Evolutionary conservation across 2,329 filamentous ascomycete genomes (phyloP), one percentile per base, ranked within the genome.

Genomic region (Parascedosporium putredinis): DNA sequence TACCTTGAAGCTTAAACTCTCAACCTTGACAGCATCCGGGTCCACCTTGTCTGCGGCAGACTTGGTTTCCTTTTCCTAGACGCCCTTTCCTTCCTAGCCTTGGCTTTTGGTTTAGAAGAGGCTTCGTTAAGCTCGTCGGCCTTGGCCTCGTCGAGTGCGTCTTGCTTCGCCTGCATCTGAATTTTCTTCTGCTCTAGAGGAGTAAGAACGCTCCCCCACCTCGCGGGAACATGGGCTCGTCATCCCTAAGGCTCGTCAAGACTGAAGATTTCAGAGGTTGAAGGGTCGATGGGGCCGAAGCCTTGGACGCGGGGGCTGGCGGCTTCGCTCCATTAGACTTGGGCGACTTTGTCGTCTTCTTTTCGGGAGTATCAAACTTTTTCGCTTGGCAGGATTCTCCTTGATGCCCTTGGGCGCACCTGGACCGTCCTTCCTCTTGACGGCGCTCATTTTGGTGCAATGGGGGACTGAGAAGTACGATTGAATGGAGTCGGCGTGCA

Each of bases 111-210:
- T 29, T 36, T 47, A 12, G 27, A 12, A 24, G 67, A 62, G 40
- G 69, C 67, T 51, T 75, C 73, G 47, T 71, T 68, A 45, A 78
- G 79, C 57, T 84, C 77, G 58, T 94, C 27, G 27, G 6, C 84
- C 67, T 94, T 12, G 27, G 6, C 84, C 67, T 97, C 93, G 62
- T 91, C 93, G 34, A 94, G 72, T 36, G 90, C 93, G 72, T 98
- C 93, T 58, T 85, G 83, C 62, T 86, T 93, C 43, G 93, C 93
- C 67, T 97, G 86, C 52, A 94, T 84, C 60, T 93, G 85, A 55
- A 98, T 97, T 67, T 97, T 88, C 70, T 95, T 96, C 63, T 94
- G 86, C 65, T 98, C 93, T 47, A 98, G 73, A 18, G 93, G 90
- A 2, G 93, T 96, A 62, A 98, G 71, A 48, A 95, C 76, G 62